Evolutionary conservation across 2,329 filamentous ascomycete species (phyloP).

Genomic region (Akanthomyces muscarius): DNA sequence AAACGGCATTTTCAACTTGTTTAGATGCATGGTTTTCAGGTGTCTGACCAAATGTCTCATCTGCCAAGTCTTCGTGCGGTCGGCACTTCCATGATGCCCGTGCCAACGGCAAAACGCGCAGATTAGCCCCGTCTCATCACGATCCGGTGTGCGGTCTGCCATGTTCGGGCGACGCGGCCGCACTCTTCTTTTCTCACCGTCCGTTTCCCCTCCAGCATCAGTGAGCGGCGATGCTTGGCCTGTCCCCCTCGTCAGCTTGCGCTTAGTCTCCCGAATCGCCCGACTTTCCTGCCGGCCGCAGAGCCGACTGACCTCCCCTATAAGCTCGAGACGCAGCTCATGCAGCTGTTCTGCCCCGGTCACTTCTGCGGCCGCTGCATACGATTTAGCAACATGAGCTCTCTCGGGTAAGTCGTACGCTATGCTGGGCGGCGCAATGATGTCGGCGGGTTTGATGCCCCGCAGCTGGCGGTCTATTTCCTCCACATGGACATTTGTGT

Average conservation of each 20-base stretch:
- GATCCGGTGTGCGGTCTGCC: background rate
- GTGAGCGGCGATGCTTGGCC: background rate
- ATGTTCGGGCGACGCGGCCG: background rate
- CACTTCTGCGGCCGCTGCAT: conserved; percentile 21
- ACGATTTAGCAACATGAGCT: conserved; percentile 21
- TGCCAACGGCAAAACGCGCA: background rate
- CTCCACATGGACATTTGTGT: conserved; percentile 21
- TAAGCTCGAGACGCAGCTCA: conserved; percentile 21
- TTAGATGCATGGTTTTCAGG: background rate
- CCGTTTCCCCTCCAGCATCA: background rate
- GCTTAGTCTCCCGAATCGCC: conserved; percentile 7
- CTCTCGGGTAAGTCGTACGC: conserved; percentile 25
- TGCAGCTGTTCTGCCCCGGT: conserved; percentile 21
- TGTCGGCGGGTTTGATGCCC: conserved; percentile 21
- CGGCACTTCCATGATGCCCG: background rate
- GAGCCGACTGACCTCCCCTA: conserved; percentile 20
- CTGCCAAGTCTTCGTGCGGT: background rate
- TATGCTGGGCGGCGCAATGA: conserved; percentile 21
- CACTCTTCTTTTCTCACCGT: background rate
- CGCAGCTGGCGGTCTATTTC: conserved; percentile 23
- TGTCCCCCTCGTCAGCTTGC: background rate
- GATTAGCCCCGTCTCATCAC: background rate
- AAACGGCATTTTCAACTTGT: background rate
- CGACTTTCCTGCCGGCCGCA: conserved; percentile 22
- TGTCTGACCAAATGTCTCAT: background rate